phyloP scores from a whole-genome alignment of 768 basidiomycete species.

The Saitozyma podzolica region DNA sequence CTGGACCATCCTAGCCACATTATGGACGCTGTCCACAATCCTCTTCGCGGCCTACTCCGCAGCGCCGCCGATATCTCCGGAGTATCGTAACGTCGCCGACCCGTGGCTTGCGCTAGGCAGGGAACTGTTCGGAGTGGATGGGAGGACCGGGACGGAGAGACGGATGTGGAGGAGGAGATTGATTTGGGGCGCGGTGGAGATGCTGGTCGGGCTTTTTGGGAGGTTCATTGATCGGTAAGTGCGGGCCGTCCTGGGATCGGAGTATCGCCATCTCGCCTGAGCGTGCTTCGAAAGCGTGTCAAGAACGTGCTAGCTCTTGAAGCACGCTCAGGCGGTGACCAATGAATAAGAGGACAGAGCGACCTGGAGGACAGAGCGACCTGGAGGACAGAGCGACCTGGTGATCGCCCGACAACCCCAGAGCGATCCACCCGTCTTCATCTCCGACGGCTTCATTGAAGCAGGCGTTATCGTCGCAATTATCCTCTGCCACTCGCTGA shows the following conservation, averaged over 20 bases:
- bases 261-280: background rate
- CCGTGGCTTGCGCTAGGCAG: constrained; percentile 13
- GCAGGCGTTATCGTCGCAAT: no score
- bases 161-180: constrained; percentile 19
- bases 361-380: no score
- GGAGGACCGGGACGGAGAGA: constrained; percentile 3
- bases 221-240: constrained; percentile 35
- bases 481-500: constrained; percentile 1
- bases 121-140: constrained; percentile 21
- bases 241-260: background rate
- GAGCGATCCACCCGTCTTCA: no score
- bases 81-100: constrained; percentile 6
- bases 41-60: constrained; percentile 12
- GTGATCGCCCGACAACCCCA: no score
- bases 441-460: no score
- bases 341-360: no score
- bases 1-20: background rate
- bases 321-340: no score
- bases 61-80: constrained; percentile 1
- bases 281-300: no score
- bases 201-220: constrained; percentile 15
- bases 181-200: constrained; percentile 25
- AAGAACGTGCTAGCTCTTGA: no score
- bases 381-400: no score
- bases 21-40: constrained; percentile 5